Conservation (phyloP, 192 early-diverging fungal species). For the Coemansia sp. region DNA sequence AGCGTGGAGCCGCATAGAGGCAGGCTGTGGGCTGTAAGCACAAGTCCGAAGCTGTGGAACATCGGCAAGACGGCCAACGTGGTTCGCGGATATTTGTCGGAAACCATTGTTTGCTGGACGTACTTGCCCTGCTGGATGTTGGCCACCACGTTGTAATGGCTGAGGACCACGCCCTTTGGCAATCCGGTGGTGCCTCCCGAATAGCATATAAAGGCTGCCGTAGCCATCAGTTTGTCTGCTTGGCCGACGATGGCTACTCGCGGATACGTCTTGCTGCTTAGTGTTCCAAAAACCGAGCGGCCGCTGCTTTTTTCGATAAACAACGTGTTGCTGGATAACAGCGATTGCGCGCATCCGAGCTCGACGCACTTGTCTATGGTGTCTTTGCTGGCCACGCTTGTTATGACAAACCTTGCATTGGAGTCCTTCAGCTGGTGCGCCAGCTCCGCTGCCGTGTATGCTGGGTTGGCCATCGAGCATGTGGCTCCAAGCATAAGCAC, state of each 20-base stretch:
- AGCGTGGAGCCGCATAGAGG: slow-evolving; percentile 18
- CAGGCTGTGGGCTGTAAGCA: slow-evolving; percentile 18
- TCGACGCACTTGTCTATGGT: not conserved
- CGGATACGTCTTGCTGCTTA: not conserved
- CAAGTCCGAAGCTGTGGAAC: slow-evolving; percentile 60
- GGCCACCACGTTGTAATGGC: slow-evolving; percentile 67
- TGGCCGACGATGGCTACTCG: not conserved
- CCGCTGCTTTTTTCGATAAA: not conserved
- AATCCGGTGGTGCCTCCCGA: slow-evolving; percentile 69
- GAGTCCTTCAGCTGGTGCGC: slow-evolving; percentile 75
- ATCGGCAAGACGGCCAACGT: slow-evolving; percentile 60
- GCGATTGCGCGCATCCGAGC: not conserved
- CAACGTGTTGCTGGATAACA: not conserved
- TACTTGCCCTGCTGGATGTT: slow-evolving; percentile 51
- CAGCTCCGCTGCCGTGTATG: slow-evolving; percentile 75
- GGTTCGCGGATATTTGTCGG: slow-evolving; percentile 3
- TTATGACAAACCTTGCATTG: slow-evolving; percentile 65
- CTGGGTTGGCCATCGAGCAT: slow-evolving; percentile 76
- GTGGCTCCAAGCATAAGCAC: slow-evolving; percentile 65
- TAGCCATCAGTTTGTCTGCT: not conserved
- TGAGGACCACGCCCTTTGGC: slow-evolving; percentile 66
- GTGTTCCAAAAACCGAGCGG: not conserved
- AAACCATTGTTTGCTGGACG: not conserved
- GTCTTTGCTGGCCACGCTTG: slow-evolving; percentile 18
- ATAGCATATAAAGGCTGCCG: slow-evolving; percentile 62